Evolutionary conservation across 495 filamentous ascomycete species (phyloP).

Genomic region (Parachaetomium inaequale): DNA sequence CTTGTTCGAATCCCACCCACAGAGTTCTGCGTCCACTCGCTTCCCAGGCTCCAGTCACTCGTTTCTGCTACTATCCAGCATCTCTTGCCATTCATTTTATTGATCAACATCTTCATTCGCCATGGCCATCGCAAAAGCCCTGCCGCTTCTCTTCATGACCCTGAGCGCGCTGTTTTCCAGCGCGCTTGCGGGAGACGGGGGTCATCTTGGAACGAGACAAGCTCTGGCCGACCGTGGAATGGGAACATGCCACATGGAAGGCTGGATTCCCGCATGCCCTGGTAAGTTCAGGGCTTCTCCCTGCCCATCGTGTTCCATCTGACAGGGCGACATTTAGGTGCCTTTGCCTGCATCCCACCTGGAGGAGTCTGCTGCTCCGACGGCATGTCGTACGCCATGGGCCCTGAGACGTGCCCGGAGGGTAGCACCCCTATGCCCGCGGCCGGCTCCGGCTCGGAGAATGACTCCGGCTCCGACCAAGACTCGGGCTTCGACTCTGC

Average conservation of each 20-base stretch:
- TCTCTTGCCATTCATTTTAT: background rate
- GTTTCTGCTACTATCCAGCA: background rate
- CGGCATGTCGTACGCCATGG: conserved; percentile 11
- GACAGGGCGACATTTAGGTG: background rate
- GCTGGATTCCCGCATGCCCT: conserved; percentile 18
- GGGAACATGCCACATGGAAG: background rate
- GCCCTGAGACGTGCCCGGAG: conserved; percentile 9
- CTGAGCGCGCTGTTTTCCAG: background rate
- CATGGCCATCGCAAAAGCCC: background rate
- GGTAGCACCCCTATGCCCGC: conserved; percentile 3
- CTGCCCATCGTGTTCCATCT: background rate
- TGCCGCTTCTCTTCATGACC: background rate
- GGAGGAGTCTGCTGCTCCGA: conserved; percentile 21
- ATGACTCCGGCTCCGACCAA: background rate
- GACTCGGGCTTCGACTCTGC: background rate
- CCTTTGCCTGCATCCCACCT: conserved; percentile 13
- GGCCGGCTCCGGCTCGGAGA: background rate
- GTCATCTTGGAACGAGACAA: background rate
- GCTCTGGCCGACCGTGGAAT: background rate
- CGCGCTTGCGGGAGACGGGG: background rate
- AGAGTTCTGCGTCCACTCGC: conserved; percentile 6
- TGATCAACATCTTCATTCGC: background rate
- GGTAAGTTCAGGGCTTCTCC: conserved; percentile 2
- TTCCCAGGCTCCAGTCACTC: background rate
- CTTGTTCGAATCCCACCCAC: background rate